phyloP scores from a whole-genome alignment of 2,329 filamentous ascomycete genomes.

The Penicillium janthinellum region DNA sequence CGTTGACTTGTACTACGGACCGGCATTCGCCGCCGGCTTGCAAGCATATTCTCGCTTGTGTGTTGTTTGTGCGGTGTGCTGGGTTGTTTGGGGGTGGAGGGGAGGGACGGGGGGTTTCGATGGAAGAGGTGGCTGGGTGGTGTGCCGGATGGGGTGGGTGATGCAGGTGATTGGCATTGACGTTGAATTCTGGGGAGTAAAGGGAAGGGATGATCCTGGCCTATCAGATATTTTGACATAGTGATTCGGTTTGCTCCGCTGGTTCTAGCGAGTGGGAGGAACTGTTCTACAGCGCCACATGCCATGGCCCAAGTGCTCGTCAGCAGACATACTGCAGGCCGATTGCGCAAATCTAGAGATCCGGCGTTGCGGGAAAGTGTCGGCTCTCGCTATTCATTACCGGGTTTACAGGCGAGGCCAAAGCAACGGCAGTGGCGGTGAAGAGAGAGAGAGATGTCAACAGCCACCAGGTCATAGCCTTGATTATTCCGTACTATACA shows the following conservation, averaged over 20 bases:
- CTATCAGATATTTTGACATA: background rate
- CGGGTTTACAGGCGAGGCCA: background rate
- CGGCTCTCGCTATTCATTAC: background rate
- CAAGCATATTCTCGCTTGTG: constrained; percentile 86
- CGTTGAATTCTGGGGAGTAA: background rate
- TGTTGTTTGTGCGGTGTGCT: constrained; percentile 69
- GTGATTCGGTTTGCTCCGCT: background rate
- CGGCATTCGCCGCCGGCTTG: constrained; percentile 56
- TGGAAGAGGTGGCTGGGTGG: constrained; percentile 74
- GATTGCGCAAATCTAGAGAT: background rate
- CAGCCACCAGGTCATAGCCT: constrained; percentile 11
- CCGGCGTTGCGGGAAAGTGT: background rate
- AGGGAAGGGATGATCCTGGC: background rate
- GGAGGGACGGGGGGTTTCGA: constrained; percentile 53
- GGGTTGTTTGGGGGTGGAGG: constrained; percentile 60
- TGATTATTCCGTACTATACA: constrained; percentile 33
- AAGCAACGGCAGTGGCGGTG: background rate
- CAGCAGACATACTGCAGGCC: background rate
- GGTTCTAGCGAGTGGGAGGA: constrained; percentile 2
- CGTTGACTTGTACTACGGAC: constrained; percentile 27
- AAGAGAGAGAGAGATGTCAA: background rate
- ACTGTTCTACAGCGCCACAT: constrained; percentile 1
- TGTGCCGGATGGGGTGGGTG: constrained; percentile 51
- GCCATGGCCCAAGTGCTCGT: background rate
- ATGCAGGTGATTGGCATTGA: constrained; percentile 2